Conservation (phyloP, 495 filamentous ascomycete species). For the Neurospora sublineolata region DNA sequence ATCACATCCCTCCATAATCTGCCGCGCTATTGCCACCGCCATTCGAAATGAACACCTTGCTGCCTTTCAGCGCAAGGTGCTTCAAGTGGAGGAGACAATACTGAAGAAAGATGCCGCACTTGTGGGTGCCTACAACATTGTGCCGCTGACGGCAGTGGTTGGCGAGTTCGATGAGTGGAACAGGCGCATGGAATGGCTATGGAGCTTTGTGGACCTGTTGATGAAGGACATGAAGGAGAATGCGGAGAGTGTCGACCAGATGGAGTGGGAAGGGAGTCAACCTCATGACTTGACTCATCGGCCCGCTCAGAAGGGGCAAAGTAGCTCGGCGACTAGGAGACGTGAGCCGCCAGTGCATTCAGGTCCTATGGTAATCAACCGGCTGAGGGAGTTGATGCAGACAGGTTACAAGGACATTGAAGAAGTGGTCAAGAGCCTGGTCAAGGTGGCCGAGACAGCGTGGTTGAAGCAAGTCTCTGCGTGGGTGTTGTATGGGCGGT, state of each 20-base stretch:
- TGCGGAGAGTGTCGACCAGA: not conserved
- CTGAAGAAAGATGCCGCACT: conserved; percentile 55
- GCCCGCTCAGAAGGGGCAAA: not conserved
- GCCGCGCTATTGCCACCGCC: conserved; percentile 74
- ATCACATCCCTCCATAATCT: conserved; percentile 64
- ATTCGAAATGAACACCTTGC: conserved; percentile 64
- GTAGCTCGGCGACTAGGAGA: not conserved
- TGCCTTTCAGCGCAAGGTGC: conserved; percentile 68
- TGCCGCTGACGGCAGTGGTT: conserved; percentile 76
- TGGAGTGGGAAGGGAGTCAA: not conserved
- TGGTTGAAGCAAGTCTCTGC: conserved; percentile 84
- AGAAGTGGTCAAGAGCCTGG: conserved; percentile 54
- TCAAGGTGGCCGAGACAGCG: conserved; percentile 69
- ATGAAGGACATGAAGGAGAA: conserved; percentile 13
- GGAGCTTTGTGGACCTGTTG: conserved; percentile 58
- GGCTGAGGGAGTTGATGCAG: conserved; percentile 57
- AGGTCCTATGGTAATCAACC: conserved; percentile 58
- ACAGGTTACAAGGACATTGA: conserved; percentile 88
- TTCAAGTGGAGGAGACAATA: conserved; percentile 72
- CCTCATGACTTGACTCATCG: conserved; percentile 4
- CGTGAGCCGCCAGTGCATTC: not conserved
- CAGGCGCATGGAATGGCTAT: conserved; percentile 75
- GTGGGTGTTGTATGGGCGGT: conserved; percentile 79
- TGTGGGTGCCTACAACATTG: conserved; percentile 85
- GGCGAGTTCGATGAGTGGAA: conserved; percentile 77